Evolutionary conservation across 2,329 filamentous ascomycete species (phyloP), one percentile per base, ranked within the genome.

Genomic region (Graphilbum fragrans): DNA sequence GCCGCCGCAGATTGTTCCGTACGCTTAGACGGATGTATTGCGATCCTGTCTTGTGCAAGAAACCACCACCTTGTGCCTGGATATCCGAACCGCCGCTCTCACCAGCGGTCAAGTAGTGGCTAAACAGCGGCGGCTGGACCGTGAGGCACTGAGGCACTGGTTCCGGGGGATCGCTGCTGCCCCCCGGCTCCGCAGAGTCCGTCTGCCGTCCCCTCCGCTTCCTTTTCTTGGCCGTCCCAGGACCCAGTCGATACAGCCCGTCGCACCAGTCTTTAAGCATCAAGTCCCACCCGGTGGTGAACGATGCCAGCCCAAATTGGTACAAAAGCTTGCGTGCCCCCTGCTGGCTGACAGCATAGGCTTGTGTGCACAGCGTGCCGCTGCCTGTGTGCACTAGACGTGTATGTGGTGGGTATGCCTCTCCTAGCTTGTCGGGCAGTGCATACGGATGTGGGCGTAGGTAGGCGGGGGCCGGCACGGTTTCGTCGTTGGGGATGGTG

Each of bases 241-340:
- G 45, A 11, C 23, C 17, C 19, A 17, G 22, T 20, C 20, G 20
- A 38, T 50, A 51, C 5, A 43, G 36, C 0, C 63, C 63, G 20
- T 65, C 62, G 48, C 69, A 72, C 53, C 66, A 66, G 39, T 64
- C 61, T 11, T 64, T 52, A 38, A 73, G 48, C 46, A 66, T 58
- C 23, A 68, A 55, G 45, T 74, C 70, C 45, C 60, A 64, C 0
- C 61, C 54, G 16, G 53, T 53, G 14, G 55, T 60, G 31, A 66
- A 49, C 12, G 57, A 55, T 48, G 62, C 60, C 17, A 70, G 45
- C 0, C 61, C 65, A 20, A 70, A 55, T 49, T 64, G 58, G 45
- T 58, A 61, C 4, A 71, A 53, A 10, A 70, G 44, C 42, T 55
- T 58, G 4, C 61, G 56, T 2, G 67, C 67, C 0, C 64, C 65